A percentile compares a stretch with the other conserved stretches of the same genome.
Conservation (phyloP, 768 basidiomycete species). For the Naganishia kalamii region DNA sequence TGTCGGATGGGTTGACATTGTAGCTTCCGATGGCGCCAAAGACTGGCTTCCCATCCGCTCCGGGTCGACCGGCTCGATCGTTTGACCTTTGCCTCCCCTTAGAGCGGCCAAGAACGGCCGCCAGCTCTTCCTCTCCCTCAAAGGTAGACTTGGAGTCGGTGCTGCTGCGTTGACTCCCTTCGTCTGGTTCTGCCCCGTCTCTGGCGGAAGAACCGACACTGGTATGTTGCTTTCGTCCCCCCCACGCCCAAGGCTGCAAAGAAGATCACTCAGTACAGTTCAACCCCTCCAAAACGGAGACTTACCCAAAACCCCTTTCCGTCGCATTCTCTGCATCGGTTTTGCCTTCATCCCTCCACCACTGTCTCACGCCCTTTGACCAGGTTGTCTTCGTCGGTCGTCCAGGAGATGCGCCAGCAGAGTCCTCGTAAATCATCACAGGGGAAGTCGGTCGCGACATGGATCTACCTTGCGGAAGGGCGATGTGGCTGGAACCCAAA, state of each 20-base stretch:
- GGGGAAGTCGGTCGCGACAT: slow-evolving; percentile 23
- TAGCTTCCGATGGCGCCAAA: not conserved
- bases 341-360: slow-evolving; percentile 21
- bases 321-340: slow-evolving; percentile 10
- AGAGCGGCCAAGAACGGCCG: slow-evolving; percentile 22
- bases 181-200: not conserved
- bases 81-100: slow-evolving; percentile 11
- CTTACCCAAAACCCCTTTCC: slow-evolving; percentile 29
- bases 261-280: not conserved
- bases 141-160: slow-evolving; percentile 20
- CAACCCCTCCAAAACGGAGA: not conserved
- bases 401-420: slow-evolving; percentile 23
- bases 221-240: slow-evolving; percentile 22
- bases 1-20: not conserved
- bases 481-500: slow-evolving; percentile 8
- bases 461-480: not conserved
- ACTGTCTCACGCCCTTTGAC: slow-evolving; percentile 16
- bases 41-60: not conserved
- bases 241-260: slow-evolving; percentile 25
- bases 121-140: slow-evolving; percentile 28
- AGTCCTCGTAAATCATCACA: slow-evolving; percentile 15
- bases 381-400: slow-evolving; percentile 19
- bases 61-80: not conserved
- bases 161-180: slow-evolving; percentile 1
- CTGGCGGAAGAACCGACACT: not conserved